phyloP scores from a whole-genome alignment of 2,329 filamentous ascomycete genomes.

The Penicillium sp. region DNA sequence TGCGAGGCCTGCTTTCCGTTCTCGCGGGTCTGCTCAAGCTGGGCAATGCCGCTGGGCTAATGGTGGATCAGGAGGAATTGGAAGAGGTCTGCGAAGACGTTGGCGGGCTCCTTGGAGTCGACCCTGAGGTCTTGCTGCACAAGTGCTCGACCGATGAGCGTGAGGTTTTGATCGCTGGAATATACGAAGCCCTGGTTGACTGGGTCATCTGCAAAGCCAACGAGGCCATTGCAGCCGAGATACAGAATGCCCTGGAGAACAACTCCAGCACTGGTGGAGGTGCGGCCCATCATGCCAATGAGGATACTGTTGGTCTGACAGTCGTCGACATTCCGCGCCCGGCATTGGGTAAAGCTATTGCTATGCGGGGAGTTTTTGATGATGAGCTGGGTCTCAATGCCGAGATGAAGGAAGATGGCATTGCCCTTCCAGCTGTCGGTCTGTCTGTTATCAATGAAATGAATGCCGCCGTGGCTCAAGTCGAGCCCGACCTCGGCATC shows the following conservation, averaged over 20 bases:
- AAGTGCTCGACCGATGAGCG: conserved; percentile 86
- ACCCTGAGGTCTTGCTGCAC: conserved; percentile 77
- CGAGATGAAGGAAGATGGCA: conserved; percentile 95
- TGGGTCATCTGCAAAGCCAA: conserved; percentile 93
- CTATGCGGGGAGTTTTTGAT: conserved; percentile 89
- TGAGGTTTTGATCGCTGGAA: conserved; percentile 75
- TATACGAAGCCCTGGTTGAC: conserved; percentile 93
- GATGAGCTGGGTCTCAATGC: conserved; percentile 90
- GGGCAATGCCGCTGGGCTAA: conserved; percentile 84
- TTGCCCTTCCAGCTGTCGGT: conserved; percentile 73
- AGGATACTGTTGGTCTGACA: conserved; percentile 85
- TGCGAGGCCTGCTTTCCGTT: conserved; percentile 81
- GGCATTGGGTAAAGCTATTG: conserved; percentile 80
- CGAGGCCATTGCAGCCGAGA: conserved; percentile 75
- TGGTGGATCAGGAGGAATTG: conserved; percentile 79
- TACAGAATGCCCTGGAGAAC: conserved; percentile 66
- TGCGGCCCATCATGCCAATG: conserved; percentile 67
- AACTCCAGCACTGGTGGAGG: conserved; percentile 69
- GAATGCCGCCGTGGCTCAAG: conserved; percentile 76
- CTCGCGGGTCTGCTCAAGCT: conserved; percentile 87
- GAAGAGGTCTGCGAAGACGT: conserved; percentile 91
- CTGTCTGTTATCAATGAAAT: conserved; percentile 86
- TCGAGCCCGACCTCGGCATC: conserved; percentile 77
- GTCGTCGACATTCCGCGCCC: conserved; percentile 83
- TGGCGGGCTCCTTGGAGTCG: conserved; percentile 79